Evolutionary conservation across 2,329 filamentous ascomycete genomes (phyloP).

Genomic region (Talaromyces rugulosus): DNA sequence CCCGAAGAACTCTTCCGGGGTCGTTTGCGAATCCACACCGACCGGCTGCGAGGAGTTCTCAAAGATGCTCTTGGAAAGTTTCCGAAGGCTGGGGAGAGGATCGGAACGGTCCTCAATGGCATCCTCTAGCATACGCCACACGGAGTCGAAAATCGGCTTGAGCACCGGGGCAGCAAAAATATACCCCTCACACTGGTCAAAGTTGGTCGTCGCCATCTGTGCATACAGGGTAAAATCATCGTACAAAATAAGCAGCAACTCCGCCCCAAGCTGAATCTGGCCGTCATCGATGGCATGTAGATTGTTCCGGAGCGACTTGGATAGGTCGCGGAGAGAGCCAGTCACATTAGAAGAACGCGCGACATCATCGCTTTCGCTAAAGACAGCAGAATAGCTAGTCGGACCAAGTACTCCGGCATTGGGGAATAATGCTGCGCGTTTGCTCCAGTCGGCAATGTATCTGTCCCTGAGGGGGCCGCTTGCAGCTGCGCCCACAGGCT

Average conservation of each 20-base stretch:
- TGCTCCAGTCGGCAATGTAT: constrained; percentile 8
- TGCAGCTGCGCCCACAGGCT: not conserved
- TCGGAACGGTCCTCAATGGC: constrained; percentile 10
- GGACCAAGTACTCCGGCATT: constrained; percentile 15
- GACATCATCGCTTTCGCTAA: constrained; percentile 13
- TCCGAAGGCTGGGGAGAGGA: constrained; percentile 7
- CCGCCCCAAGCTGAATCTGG: constrained; percentile 21
- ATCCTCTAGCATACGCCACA: constrained; percentile 17
- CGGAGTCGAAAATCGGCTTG: constrained; percentile 15
- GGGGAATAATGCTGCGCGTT: constrained; percentile 2
- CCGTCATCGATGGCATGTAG: constrained; percentile 12
- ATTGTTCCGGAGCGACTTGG: not conserved
- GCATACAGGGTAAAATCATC: constrained; percentile 20
- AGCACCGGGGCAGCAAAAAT: constrained; percentile 18
- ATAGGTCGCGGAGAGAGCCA: not conserved
- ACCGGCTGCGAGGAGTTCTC: constrained; percentile 16
- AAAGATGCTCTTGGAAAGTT: constrained; percentile 18
- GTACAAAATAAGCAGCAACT: constrained; percentile 16
- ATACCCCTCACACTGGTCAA: constrained; percentile 18
- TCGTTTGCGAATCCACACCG: constrained; percentile 15
- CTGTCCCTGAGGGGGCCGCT: constrained; percentile 3
- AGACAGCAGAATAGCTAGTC: constrained; percentile 18
- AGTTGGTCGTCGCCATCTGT: constrained; percentile 13
- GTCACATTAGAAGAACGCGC: constrained; percentile 1
- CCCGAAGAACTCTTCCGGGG: constrained; percentile 18